Conservation (phyloP, 768 basidiomycete species). For the Steccherinum ochraceum region DNA sequence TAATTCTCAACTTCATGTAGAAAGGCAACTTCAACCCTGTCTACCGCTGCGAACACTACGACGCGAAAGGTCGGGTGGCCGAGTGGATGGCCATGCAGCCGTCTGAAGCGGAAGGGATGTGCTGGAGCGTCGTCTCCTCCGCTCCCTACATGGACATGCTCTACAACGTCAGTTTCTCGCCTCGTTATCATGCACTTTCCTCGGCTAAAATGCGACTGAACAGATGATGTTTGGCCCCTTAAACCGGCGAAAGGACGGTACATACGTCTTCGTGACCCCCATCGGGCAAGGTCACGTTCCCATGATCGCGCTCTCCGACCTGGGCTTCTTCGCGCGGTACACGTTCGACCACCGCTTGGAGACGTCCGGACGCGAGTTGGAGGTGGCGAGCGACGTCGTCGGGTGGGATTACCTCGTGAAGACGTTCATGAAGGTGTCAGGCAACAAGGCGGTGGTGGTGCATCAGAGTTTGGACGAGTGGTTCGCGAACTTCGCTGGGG, state of each 20-base stretch:
- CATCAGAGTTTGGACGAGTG: conserved; percentile 17
- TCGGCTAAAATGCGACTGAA: background rate
- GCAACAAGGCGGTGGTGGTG: conserved; percentile 17
- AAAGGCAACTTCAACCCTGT: conserved; percentile 17
- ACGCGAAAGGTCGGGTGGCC: conserved; percentile 34
- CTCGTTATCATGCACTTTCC: background rate
- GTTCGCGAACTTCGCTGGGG: conserved; percentile 11
- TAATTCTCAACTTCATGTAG: conserved; percentile 5
- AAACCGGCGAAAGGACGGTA: conserved; percentile 20
- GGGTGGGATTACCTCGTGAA: conserved; percentile 19
- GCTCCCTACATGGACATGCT: conserved; percentile 14
- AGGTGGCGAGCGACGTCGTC: conserved; percentile 21
- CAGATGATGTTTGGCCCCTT: conserved; percentile 17
- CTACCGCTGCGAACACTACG: conserved; percentile 33
- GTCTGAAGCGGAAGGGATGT: conserved; percentile 24
- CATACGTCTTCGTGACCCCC: conserved; percentile 22
- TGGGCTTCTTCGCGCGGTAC: conserved; percentile 24
- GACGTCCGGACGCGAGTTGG: conserved; percentile 18
- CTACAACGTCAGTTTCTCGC: conserved; percentile 4
- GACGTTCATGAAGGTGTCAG: conserved; percentile 24
- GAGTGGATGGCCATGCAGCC: conserved; percentile 33
- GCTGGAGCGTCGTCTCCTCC: conserved; percentile 30
- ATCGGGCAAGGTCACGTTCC: conserved; percentile 22
- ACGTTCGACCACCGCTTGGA: conserved; percentile 24
- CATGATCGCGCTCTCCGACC: conserved; percentile 23